Evolutionary conservation across 331 rosid genomes (phyloP).

Genomic region (Phaseolus coccineus): DNA sequence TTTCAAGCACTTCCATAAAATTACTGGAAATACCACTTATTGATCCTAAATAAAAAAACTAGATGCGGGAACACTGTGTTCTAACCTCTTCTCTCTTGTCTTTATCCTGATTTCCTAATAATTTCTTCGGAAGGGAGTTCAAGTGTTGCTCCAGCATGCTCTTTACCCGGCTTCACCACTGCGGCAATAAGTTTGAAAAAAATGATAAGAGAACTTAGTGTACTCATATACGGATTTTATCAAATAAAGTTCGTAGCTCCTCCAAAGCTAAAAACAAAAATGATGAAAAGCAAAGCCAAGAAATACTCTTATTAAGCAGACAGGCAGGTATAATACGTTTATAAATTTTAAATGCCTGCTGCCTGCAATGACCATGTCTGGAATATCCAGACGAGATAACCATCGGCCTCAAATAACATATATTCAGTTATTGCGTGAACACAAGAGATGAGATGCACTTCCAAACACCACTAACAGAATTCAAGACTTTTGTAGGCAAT

Average conservation of each 20-base stretch:
- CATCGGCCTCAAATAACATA: not conserved
- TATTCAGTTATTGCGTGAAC: not conserved
- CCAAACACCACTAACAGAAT: not conserved
- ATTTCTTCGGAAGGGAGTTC: conserved; percentile 84
- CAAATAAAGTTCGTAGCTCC: not conserved
- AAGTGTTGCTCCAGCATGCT: conserved; percentile 87
- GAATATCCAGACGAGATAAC: not conserved
- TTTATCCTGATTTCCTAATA: conserved; percentile 54
- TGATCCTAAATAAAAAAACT: conserved; percentile 37
- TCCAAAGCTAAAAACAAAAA: not conserved
- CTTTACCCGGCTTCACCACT: conserved; percentile 80
- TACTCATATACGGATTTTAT: conserved; percentile 6
- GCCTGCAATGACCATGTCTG: not conserved
- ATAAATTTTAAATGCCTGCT: not conserved
- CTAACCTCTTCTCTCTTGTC: conserved; percentile 42
- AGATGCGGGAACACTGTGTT: conserved; percentile 9
- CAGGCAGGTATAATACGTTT: not conserved
- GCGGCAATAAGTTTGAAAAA: conserved; percentile 47
- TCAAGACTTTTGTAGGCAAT: conserved; percentile 16
- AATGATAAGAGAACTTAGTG: conserved; percentile 5
- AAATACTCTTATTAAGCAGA: not conserved
- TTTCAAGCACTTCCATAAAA: conserved; percentile 30
- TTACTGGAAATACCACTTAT: conserved; percentile 31
- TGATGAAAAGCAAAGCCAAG: not conserved
- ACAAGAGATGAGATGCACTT: not conserved